A percentile compares a stretch with the other conserved stretches of the same genome.
Evolutionary conservation across 208 protist genomes (phyloP).

Genomic region (Polymyxa betae): DNA sequence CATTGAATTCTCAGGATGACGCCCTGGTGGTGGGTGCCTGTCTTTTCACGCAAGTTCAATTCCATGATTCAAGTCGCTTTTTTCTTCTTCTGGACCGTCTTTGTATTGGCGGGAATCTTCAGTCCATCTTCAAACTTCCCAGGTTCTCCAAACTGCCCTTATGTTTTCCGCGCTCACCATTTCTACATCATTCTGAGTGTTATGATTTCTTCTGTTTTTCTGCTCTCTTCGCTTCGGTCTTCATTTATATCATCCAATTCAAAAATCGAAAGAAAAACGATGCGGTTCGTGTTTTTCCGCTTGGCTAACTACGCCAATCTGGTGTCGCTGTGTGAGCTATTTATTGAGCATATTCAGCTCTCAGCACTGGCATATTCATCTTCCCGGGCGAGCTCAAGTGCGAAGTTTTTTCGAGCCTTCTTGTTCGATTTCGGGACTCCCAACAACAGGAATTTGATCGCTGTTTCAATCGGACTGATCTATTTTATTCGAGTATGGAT

Average conservation of each 20-base stretch:
- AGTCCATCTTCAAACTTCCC: not conserved
- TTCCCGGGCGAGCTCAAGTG: not conserved
- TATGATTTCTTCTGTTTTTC: not conserved
- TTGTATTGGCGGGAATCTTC: not conserved
- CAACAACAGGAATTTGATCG: not conserved
- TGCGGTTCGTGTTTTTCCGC: not conserved
- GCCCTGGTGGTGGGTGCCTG: conserved; percentile 8
- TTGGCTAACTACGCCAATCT: not conserved
- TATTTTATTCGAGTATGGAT: conserved; percentile 7
- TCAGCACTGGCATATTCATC: not conserved
- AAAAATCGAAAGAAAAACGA: not conserved
- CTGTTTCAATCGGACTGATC: conserved; percentile 3
- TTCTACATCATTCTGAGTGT: not conserved
- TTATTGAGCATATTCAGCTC: not conserved
- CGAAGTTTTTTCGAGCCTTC: not conserved
- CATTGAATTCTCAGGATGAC: too few species aligned
- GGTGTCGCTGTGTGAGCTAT: not conserved
- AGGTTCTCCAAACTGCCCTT: not conserved
- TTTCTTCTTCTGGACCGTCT: not conserved
- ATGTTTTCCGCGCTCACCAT: not conserved
- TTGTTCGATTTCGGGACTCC: conserved; percentile 13
- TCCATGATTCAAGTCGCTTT: not conserved
- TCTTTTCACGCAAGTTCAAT: not conserved
- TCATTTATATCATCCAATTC: not conserved
- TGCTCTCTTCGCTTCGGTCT: not conserved